Conservation (phyloP, 306 rosid genomes). For the Urtica urens region DNA sequence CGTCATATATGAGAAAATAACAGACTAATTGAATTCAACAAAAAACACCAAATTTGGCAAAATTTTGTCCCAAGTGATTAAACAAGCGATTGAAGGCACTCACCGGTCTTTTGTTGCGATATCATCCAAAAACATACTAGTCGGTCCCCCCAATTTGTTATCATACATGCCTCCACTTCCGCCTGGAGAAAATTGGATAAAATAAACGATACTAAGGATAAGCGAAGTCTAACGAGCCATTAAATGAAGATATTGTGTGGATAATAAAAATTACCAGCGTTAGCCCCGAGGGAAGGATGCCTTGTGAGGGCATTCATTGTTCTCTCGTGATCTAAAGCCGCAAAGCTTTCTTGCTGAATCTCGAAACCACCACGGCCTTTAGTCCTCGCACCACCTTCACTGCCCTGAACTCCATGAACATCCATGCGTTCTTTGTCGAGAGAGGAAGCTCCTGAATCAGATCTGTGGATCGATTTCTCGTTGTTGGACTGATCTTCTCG, state of each 20-base stretch:
- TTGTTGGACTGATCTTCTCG: constrained; percentile 21
- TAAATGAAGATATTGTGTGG: neutral
- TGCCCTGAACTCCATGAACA: constrained; percentile 14
- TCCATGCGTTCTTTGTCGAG: constrained; percentile 22
- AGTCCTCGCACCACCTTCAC: constrained; percentile 27
- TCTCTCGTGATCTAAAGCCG: constrained; percentile 23
- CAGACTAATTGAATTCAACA: no score
- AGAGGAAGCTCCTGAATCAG: constrained; percentile 27
- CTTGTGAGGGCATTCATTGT: constrained; percentile 23
- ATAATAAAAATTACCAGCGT: constrained; percentile 18
- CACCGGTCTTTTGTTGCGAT: constrained; percentile 32
- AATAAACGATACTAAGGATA: neutral
- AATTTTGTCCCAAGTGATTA: neutral
- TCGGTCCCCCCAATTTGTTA: constrained; percentile 21
- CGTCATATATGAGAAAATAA: no score
- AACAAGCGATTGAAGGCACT: neutral
- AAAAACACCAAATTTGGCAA: neutral
- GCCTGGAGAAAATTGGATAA: neutral
- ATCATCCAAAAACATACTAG: constrained; percentile 30
- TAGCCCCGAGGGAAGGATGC: constrained; percentile 25
- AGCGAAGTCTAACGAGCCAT: neutral
- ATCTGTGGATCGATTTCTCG: constrained; percentile 21
- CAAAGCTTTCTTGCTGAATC: constrained; percentile 16
- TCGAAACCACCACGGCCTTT: constrained; percentile 23
- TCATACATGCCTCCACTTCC: constrained; percentile 25